Conservation (phyloP, 352 stramenopile species). For the Pythium oligandrum region DNA sequence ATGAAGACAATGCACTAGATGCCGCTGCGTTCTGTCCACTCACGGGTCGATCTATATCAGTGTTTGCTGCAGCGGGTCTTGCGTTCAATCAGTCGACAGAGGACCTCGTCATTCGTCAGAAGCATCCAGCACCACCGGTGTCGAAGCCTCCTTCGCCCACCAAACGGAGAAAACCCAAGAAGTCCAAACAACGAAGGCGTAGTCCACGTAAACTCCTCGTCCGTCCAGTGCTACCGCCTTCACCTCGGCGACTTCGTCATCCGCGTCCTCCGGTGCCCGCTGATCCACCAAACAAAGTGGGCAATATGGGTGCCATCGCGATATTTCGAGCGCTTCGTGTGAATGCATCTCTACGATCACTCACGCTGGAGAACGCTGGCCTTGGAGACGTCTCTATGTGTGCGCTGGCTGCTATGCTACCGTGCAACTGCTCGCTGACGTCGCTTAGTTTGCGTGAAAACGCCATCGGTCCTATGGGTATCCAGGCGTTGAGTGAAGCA, state of each 20-base stretch:
- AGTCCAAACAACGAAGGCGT: neutral
- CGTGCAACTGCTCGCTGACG: constrained; percentile 52
- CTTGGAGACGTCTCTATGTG: constrained; percentile 48
- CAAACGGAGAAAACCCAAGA: constrained; percentile 10
- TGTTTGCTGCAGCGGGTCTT: constrained; percentile 22
- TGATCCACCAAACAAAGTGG: constrained; percentile 9
- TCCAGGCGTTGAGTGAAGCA: constrained; percentile 44
- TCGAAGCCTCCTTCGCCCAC: neutral
- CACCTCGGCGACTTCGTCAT: neutral
- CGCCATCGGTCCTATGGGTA: constrained; percentile 37
- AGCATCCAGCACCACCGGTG: neutral
- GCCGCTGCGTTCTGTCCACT: constrained; percentile 14
- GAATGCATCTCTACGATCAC: constrained; percentile 40
- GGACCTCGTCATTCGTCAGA: constrained; percentile 20
- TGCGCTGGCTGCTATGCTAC: constrained; percentile 54
- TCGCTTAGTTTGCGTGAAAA: constrained; percentile 51
- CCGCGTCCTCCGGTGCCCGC: neutral
- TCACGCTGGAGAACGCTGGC: constrained; percentile 41
- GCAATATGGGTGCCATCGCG: constrained; percentile 3
- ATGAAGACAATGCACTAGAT: constrained; percentile 16
- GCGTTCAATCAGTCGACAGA: constrained; percentile 22
- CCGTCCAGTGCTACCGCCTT: constrained; percentile 3
- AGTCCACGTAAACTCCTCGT: constrained; percentile 10
- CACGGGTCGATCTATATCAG: constrained; percentile 17
- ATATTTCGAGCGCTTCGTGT: constrained; percentile 21